Evolutionary conservation across 208 protist genomes (phyloP), one percentile per base, ranked within the genome.

Genomic region (Leishmania guyanensis): DNA sequence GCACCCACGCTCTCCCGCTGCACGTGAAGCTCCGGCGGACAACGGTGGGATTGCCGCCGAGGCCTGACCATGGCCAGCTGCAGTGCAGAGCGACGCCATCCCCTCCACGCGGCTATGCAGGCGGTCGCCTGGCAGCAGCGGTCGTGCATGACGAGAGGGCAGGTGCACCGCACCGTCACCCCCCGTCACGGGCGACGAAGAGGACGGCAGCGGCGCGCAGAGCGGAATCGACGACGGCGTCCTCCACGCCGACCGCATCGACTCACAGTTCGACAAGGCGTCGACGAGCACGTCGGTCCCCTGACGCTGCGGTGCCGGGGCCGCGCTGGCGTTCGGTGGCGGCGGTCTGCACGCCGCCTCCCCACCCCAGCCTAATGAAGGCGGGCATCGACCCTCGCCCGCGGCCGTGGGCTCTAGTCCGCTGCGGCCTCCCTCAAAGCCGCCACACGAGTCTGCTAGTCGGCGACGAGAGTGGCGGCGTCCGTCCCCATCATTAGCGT

Each of bases 161-260:
- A 26, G n/a, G 69, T 74, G 46, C 22, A 14, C 46, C 17, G 69
- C 36, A 71, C 74, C 36, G 80, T 39, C 74, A 79, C 74, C 70
- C 71, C 69, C 16, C 50, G 69, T 22, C 64, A 66, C 43, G 58
- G 36, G 16, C 33, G 64, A n/a, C 69, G 66, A 79, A 10, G 64
- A 83, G 12, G 74, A 62, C 26, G 70, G 70, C 70, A 20, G 43
- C 39, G 12, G 20, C 8, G 80, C 72, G 14, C 39, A 78, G 65
- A 65, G 79, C 9, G 64, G 65, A 12, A 70, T 17, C 26, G 80
- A 79, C n/a, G 71, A 58, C 26, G 65, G 77, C 16, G 75, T 16
- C 17, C 50, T 84, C 66, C 53, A 60, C n/a, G 43, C 65, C 5
- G 65, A 66, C 20, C 66, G 75, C 54, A 84, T 70, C 0, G 80